Evolutionary conservation across 2,329 filamentous ascomycete genomes (phyloP), one percentile per base, ranked within the genome.

Genomic region (Thelonectria discophora): DNA sequence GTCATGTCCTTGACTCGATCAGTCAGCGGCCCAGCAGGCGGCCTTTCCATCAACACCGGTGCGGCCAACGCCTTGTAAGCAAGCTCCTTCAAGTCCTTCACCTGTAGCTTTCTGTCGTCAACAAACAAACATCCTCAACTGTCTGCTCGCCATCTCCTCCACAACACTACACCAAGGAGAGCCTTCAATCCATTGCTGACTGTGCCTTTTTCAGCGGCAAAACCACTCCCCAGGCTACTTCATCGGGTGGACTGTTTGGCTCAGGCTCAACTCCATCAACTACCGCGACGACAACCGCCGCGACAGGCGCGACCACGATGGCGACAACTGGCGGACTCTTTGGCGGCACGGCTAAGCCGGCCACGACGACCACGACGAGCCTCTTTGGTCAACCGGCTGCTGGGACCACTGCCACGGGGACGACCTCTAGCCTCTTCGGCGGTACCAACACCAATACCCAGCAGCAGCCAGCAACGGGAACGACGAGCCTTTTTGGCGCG

Each of bases 11-110:
- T 84, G 72, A 81, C 80, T 60, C 81, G 85, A 74, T 88, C 86
- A 69, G 82, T 83, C 60, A 87, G 85, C 74, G 85, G 84, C 70
- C 85, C 85, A 63, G 84, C 80, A 65, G 86, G 84, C 71, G 85
- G 84, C 72, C 80, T 89, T 66, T 87, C 83, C 72, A 88, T 89
- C 77, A 89, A 89, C 76, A 88, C 86, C 17, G 83, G 81, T 65
- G 80, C 84, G 60, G 86, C 86, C 65, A 88, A 88, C 81, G 63
- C 75, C 56, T 66, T 75, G 77, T 78, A 73, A 77, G 75, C 67
- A 65, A 68, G 61, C 65, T 67, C 47, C 59, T 61, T 30, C 55
- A 40, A 45, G 65, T 42, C 57, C 60, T 32, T 51, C 46, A 46
- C 37, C 55, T 52, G 40, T 51, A 50, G 30, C 65, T 63, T 18